These are phyloP conservation scores for Lasiosphaeriaceae sp. DNA, from an alignment of 495 filamentous ascomycete species.

Conservation along the genomic window DNA sequence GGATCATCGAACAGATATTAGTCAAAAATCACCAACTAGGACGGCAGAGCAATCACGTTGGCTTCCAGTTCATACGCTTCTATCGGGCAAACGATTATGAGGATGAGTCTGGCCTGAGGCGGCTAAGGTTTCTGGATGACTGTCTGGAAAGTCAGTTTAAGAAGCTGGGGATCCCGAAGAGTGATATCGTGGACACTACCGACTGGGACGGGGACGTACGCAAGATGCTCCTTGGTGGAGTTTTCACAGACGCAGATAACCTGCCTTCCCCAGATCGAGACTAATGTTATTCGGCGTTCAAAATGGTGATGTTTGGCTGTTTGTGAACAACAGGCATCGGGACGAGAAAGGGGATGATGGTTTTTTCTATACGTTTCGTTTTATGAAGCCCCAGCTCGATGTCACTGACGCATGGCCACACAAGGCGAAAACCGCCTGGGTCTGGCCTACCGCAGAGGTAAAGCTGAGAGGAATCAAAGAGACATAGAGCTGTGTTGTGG, in stretches of 20 bases:
- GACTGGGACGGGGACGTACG: constrained; percentile 5
- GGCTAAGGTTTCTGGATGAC: constrained; percentile 1
- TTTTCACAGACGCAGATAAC: not conserved
- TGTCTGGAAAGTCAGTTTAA: not conserved
- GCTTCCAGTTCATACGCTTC: constrained; percentile 5
- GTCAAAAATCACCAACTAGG: not conserved
- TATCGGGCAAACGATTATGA: not conserved
- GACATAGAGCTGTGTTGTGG: no score
- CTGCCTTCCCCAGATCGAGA: not conserved
- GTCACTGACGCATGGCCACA: not conserved
- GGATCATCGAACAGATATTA: not conserved
- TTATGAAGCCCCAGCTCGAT: not conserved
- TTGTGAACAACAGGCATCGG: not conserved
- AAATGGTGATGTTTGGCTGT: not conserved
- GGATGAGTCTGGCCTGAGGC: not conserved
- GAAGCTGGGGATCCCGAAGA: not conserved
- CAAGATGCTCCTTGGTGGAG: constrained; percentile 1
- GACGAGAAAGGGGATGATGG: not conserved
- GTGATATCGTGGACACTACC: constrained; percentile 4
- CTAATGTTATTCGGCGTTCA: no score
- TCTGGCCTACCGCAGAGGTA: not conserved
- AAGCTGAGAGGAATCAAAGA: not conserved
- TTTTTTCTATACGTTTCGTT: not conserved
- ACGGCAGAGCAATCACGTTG: not conserved
- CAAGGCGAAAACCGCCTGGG: not conserved